Conservation (phyloP, 2,329 filamentous ascomycete genomes). For the Chrysosporium queenslandicum region DNA sequence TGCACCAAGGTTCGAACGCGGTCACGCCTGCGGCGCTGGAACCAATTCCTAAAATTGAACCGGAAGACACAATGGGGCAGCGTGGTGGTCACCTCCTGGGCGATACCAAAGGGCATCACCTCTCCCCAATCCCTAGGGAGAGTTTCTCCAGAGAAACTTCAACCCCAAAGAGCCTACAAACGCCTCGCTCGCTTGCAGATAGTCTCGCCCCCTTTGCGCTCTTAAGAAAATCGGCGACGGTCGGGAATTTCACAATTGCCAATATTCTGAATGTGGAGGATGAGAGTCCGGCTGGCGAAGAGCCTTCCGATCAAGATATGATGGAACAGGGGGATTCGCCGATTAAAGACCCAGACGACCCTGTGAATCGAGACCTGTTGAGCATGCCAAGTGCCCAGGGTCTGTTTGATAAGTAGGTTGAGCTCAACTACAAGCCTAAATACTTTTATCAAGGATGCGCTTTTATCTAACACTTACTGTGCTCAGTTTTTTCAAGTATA, state of each 20-base stretch:
- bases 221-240: slow-evolving; percentile 22
- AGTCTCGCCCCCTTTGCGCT: slow-evolving; percentile 17
- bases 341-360: slow-evolving; percentile 21
- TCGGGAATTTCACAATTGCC: slow-evolving; percentile 18
- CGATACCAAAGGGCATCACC: not conserved
- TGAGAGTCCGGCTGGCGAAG: slow-evolving; percentile 8
- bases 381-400: slow-evolving; percentile 22
- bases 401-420: slow-evolving; percentile 25
- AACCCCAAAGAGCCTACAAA: not conserved
- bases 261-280: slow-evolving; percentile 19
- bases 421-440: not conserved
- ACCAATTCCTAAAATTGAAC: not conserved
- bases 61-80: not conserved
- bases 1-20: not conserved
- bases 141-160: not conserved
- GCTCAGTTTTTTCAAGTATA: slow-evolving; percentile 30
- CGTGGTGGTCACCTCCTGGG: not conserved
- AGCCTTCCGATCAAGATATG: not conserved
- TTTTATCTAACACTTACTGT: not conserved
- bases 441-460: not conserved
- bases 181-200: slow-evolving; percentile 9
- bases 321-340: slow-evolving; percentile 3
- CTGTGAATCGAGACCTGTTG: slow-evolving; percentile 23
- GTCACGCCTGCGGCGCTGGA: slow-evolving; percentile 1
- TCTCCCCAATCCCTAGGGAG: not conserved